Conservation (phyloP, 2,329 filamentous ascomycete genomes). For the Arthrobotrys iridis region DNA sequence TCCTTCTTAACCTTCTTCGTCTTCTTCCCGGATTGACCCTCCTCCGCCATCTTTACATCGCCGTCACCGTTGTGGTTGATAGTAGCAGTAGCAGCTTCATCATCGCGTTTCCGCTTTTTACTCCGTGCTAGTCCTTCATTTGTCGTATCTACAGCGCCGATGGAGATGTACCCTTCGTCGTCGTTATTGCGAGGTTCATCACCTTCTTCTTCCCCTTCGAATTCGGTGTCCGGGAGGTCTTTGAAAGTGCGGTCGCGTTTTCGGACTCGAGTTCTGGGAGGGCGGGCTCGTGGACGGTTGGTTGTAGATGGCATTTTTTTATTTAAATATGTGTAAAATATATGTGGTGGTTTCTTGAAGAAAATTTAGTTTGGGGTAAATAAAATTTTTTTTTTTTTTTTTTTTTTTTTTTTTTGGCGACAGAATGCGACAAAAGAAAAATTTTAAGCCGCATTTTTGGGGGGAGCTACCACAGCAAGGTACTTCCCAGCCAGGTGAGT, state of each 20-base stretch:
- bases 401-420: slow-evolving; percentile 38
- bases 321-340: neutral
- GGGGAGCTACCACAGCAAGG: too few relatives aligned
- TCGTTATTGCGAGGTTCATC: neutral
- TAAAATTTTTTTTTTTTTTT: slow-evolving; percentile 40
- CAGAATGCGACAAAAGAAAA: neutral
- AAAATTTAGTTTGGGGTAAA: neutral
- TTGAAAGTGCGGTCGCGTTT: slow-evolving; percentile 26
- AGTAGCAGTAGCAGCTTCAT: neutral
- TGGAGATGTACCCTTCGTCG: slow-evolving; percentile 22
- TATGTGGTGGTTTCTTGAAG: neutral
- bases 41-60: neutral
- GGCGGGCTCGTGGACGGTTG: slow-evolving; percentile 15
- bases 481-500: too few relatives aligned
- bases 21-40: neutral
- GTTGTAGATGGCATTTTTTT: slow-evolving; percentile 11
- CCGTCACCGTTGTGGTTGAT: neutral
- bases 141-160: slow-evolving; percentile 27
- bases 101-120: slow-evolving; percentile 31
- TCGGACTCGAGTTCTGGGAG: slow-evolving; percentile 12
- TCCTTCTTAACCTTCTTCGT: neutral
- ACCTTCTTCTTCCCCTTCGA: neutral
- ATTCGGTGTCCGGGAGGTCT: slow-evolving; percentile 27
- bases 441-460: neutral
- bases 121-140: slow-evolving; percentile 35